Percentiles rank a stretch among this genome's conserved stretches.
These are phyloP conservation scores for Volvox carteri DNA, from an alignment of 163 green algal genomes.

Conservation along the genomic window DNA sequence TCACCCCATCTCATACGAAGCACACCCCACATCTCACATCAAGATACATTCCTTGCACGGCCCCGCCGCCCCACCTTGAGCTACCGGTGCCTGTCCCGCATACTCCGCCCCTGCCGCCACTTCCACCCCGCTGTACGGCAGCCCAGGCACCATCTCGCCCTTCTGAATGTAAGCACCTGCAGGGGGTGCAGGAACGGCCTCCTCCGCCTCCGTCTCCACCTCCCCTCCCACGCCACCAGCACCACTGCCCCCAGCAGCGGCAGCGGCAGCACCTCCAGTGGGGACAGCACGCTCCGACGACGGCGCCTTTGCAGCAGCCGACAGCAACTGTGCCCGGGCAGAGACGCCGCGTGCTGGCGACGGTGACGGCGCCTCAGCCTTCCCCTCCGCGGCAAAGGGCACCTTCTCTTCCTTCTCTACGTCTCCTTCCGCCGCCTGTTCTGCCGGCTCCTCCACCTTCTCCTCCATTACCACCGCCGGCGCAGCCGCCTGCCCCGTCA, in stretches of 20 bases:
- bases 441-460: background rate
- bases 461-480: background rate
- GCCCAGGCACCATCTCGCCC: background rate
- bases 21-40: too few relatives aligned
- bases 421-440: background rate
- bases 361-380: background rate
- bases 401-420: background rate
- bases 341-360: background rate
- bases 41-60: constrained; percentile 30
- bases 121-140: constrained; percentile 11
- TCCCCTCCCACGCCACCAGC: background rate
- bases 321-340: background rate
- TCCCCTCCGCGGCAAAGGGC: background rate
- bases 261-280: background rate
- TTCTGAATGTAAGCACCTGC: constrained; percentile 1
- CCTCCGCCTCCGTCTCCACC: background rate
- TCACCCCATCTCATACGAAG: too few relatives aligned
- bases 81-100: constrained; percentile 19
- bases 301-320: background rate
- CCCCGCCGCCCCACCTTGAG: background rate
- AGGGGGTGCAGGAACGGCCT: background rate
- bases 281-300: background rate
- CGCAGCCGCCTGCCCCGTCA: background rate
- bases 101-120: constrained; percentile 37
- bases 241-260: background rate